Evolutionary conservation across 1,284 basidiomycete species (phyloP).

Genomic region (Leccinum angustisporum): DNA sequence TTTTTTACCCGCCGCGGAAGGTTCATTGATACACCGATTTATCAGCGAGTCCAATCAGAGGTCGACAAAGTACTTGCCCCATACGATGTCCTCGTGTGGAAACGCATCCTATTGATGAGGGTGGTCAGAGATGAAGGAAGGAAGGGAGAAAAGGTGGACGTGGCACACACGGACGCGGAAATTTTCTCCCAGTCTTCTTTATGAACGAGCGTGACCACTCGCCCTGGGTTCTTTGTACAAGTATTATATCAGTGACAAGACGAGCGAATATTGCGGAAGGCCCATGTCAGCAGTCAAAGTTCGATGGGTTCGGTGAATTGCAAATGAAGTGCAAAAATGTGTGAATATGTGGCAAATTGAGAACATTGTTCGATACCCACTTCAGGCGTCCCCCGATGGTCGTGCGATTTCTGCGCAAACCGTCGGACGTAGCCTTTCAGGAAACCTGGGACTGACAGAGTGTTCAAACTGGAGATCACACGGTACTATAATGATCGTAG

Average conservation of each 20-base stretch:
- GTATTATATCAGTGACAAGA: not conserved
- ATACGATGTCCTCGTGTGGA: slow-evolving; percentile 78
- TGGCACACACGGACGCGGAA: slow-evolving; percentile 53
- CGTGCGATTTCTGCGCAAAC: slow-evolving; percentile 86
- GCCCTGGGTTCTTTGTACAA: slow-evolving; percentile 60
- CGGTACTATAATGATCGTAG: not conserved
- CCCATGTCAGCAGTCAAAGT: not conserved
- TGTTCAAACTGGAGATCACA: not conserved
- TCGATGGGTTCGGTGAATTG: not conserved
- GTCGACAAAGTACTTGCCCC: slow-evolving; percentile 52
- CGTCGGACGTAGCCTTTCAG: slow-evolving; percentile 84
- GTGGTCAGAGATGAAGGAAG: not conserved
- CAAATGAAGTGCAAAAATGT: not conserved
- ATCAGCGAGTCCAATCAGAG: not conserved
- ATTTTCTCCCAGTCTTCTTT: slow-evolving; percentile 80
- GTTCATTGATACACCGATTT: not conserved
- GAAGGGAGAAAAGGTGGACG: not conserved
- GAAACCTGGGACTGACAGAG: slow-evolving; percentile 64
- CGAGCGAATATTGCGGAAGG: not conserved
- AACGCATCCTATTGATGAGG: slow-evolving; percentile 60
- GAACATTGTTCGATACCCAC: slow-evolving; percentile 36
- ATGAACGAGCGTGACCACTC: slow-evolving; percentile 88
- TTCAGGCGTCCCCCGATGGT: slow-evolving; percentile 82
- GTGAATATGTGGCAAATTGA: not conserved
- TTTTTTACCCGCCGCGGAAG: not conserved